Evolutionary conservation across 2,329 filamentous ascomycete species (phyloP), one percentile per base, ranked within the genome.

Genomic region (Blastomyces silverae): DNA sequence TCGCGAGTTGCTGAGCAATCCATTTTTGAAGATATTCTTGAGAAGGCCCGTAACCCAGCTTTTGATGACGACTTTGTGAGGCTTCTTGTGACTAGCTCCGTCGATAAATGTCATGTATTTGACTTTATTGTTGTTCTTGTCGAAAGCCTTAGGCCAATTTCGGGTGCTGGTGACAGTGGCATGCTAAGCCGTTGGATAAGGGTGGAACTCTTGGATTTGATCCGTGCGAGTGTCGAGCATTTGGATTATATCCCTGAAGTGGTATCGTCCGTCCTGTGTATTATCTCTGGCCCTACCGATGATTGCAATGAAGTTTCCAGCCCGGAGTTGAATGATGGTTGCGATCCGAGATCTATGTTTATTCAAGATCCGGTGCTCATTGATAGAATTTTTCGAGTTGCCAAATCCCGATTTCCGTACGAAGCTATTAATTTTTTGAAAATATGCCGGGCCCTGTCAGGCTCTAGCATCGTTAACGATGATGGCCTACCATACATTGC

Each of bases 371-470:
- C 80, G 25, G 72, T 80, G 7, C 76, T 91, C 22, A 81, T 89
- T 71, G 81, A 79, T 37, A 75, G 76, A 22, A 76, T 89, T 67
- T 85, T 96, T 42, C 80, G 84, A 61, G 84, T 89, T 73, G 87
- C 92, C 7, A 83, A 88, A 55, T 84, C 85, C 66, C 87, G 93
- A 64, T 97, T 92, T 73, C 93, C 93, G 0, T 93, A 90, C 75
- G 93, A 97, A 76, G 87, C 90, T 58, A 77, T 87, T 2, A 91
- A 92, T 0, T 91, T 96, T 70, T 78, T 95, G 66, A 85, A 84
- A 63, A 79, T 95, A 50, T 89, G 87, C 72, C 87, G 86, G 64
- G 85, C 84, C 50, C 78, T 96, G 20, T 84, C 83, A 8, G 77
- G 77, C 65, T 79, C 77, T 28, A 75, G 79, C 46, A 72, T 78